A percentile compares a stretch with the other conserved stretches of the same genome.
phyloP scores from a whole-genome alignment of 768 basidiomycete genomes.

The Termitomyces sp. region DNA sequence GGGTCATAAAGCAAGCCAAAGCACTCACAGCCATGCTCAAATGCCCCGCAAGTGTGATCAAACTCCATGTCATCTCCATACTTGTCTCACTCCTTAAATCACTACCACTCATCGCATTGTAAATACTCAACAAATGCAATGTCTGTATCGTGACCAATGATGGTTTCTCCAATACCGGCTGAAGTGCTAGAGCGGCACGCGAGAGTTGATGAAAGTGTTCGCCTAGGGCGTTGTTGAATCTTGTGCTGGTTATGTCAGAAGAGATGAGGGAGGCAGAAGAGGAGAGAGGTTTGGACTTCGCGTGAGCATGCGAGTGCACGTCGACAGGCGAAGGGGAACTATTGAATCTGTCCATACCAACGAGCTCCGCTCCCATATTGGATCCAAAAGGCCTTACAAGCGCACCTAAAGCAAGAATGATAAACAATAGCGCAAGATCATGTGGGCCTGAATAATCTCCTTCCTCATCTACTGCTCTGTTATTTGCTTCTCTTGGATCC shows the following conservation, averaged over 20 bases:
- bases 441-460: slow-evolving; percentile 41
- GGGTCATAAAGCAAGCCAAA: not conserved
- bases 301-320: not conserved
- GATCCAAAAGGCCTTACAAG: slow-evolving; percentile 30
- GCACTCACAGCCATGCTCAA: slow-evolving; percentile 58
- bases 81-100: slow-evolving; percentile 59
- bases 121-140: slow-evolving; percentile 65
- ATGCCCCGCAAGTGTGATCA: slow-evolving; percentile 63
- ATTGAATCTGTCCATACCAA: too few relatives aligned
- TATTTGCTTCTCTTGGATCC: not conserved
- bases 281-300: not conserved
- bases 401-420: slow-evolving; percentile 51
- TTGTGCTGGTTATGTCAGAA: not conserved
- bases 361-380: not conserved
- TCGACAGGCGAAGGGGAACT: not conserved
- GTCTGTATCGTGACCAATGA: slow-evolving; percentile 68
- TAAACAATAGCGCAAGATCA: slow-evolving; percentile 45
- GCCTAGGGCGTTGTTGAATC: slow-evolving; percentile 32
- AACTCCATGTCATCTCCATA: slow-evolving; percentile 71
- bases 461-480: slow-evolving; percentile 15
- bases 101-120: slow-evolving; percentile 66
- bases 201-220: slow-evolving; percentile 69
- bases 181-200: slow-evolving; percentile 60
- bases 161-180: slow-evolving; percentile 70
- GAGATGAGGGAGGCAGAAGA: not conserved